Percentiles rank a stretch among this genome's conserved stretches.
phyloP scores from a whole-genome alignment of 2,329 filamentous ascomycete genomes.

The Epichloe coenophiala region DNA sequence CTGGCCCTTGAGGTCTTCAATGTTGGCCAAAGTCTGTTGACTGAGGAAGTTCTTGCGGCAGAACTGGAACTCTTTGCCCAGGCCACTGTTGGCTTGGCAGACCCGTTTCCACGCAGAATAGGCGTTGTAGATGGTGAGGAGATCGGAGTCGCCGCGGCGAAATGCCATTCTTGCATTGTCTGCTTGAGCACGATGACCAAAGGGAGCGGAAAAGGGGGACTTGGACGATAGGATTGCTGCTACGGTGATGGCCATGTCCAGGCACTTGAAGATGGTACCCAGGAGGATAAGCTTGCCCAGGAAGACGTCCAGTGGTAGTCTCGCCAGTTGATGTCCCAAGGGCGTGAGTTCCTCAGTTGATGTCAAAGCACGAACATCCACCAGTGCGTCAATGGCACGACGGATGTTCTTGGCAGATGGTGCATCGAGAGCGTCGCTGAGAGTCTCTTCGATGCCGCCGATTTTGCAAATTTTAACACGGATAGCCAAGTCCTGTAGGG shows the following conservation, averaged over 20 bases:
- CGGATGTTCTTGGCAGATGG: slow-evolving; percentile 87
- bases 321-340: slow-evolving; percentile 73
- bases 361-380: slow-evolving; percentile 86
- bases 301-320: slow-evolving; percentile 84
- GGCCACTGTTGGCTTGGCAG: slow-evolving; percentile 48
- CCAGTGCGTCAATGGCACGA: slow-evolving; percentile 78
- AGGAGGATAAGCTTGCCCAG: slow-evolving; percentile 85
- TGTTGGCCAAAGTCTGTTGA: slow-evolving; percentile 75
- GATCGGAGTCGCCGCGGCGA: slow-evolving; percentile 76
- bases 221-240: slow-evolving; percentile 91
- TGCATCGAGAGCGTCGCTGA: slow-evolving; percentile 77
- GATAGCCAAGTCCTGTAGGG: slow-evolving; percentile 87
- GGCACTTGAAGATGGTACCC: slow-evolving; percentile 74
- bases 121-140: slow-evolving; percentile 87
- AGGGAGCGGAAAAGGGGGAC: slow-evolving; percentile 77
- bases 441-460: slow-evolving; percentile 80
- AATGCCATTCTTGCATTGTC: slow-evolving; percentile 69
- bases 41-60: slow-evolving; percentile 92
- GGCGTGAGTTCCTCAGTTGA: slow-evolving; percentile 70
- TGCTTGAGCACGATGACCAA: slow-evolving; percentile 70
- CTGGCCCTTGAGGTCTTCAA: slow-evolving; percentile 92
- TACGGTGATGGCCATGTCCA: slow-evolving; percentile 83
- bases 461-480: slow-evolving; percentile 96
- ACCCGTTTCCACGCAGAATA: slow-evolving; percentile 81
- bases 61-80: slow-evolving; percentile 70